These are phyloP conservation scores for Annona cherimola DNA, from an alignment of 164 flowering plant species.

Conservation along the genomic window DNA sequence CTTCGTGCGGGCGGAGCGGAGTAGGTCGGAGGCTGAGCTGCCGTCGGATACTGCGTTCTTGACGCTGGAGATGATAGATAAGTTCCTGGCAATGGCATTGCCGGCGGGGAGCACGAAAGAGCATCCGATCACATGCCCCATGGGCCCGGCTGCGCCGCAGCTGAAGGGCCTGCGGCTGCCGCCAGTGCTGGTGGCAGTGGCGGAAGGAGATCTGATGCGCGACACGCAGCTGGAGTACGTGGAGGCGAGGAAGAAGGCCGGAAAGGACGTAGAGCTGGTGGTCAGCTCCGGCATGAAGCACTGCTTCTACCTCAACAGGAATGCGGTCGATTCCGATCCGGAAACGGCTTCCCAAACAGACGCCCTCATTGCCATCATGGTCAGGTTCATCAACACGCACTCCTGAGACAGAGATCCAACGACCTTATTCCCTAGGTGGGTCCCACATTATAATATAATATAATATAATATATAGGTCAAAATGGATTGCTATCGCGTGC, in stretches of 20 bases:
- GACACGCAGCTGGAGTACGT: slow-evolving; percentile 72
- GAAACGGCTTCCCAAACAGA: slow-evolving; percentile 33
- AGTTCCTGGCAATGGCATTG: slow-evolving; percentile 48
- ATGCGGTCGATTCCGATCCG: slow-evolving; percentile 60
- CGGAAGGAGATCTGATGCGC: slow-evolving; percentile 51
- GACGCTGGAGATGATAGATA: slow-evolving; percentile 73
- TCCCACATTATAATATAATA: too few relatives aligned
- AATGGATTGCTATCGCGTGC: too few relatives aligned
- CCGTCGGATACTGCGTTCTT: slow-evolving; percentile 54
- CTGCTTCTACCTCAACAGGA: slow-evolving; percentile 64
- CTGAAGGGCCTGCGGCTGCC: slow-evolving; percentile 40
- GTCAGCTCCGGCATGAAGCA: slow-evolving; percentile 47
- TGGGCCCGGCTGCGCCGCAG: slow-evolving; percentile 54
- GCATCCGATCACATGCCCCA: slow-evolving; percentile 78
- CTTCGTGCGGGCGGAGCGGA: slow-evolving; percentile 39
- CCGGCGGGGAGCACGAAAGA: slow-evolving; percentile 64
- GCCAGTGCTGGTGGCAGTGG: slow-evolving; percentile 53
- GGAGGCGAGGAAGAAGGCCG: slow-evolving; percentile 60
- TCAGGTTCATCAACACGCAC: slow-evolving; percentile 41
- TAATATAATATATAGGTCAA: too few relatives aligned
- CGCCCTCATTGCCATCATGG: slow-evolving; percentile 33
- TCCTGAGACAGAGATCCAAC: not conserved
- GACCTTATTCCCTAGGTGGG: too few relatives aligned
- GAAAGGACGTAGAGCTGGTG: slow-evolving; percentile 52
- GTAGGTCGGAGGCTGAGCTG: slow-evolving; percentile 53